Conservation (phyloP, 768 basidiomycete genomes). For the Rhodotorula taiwanensis region DNA sequence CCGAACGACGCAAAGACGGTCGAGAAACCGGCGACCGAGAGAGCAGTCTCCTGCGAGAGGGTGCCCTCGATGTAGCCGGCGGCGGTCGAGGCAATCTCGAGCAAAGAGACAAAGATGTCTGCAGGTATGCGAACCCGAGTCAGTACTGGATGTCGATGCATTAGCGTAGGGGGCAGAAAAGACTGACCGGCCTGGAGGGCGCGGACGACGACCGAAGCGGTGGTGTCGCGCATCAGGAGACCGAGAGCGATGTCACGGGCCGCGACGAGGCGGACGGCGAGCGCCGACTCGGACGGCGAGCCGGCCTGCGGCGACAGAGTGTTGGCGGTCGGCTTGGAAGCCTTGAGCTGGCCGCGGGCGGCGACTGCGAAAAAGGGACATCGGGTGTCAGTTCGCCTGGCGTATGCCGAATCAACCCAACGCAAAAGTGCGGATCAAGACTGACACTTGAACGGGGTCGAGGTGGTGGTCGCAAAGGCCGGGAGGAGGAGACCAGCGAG, state of each 20-base stretch:
- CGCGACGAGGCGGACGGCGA: slow-evolving; percentile 23
- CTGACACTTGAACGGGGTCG: slow-evolving; percentile 23
- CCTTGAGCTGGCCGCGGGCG: slow-evolving; percentile 1
- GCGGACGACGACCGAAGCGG: slow-evolving; percentile 36
- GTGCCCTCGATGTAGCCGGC: slow-evolving; percentile 30
- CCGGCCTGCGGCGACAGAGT: not conserved
- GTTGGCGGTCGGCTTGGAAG: slow-evolving; percentile 3
- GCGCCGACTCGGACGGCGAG: not conserved
- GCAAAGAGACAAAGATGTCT: slow-evolving; percentile 22
- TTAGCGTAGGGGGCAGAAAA: not conserved
- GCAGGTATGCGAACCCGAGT: not conserved
- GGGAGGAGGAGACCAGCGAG: slow-evolving; percentile 20
- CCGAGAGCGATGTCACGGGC: slow-evolving; percentile 33
- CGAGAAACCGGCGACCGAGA: not conserved
- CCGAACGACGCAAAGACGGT: slow-evolving; percentile 7
- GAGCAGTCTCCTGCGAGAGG: slow-evolving; percentile 27
- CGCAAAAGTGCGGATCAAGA: not conserved
- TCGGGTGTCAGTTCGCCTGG: no score
- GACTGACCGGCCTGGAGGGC: slow-evolving; percentile 24
- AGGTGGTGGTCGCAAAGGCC: slow-evolving; percentile 17
- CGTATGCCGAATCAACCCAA: not conserved
- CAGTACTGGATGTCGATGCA: not conserved
- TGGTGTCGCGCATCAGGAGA: slow-evolving; percentile 36
- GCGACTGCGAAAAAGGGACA: not conserved
- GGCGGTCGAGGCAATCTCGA: slow-evolving; percentile 26